Conservation (phyloP, 352 stramenopile genomes). For the Aphanomyces euteiches region DNA sequence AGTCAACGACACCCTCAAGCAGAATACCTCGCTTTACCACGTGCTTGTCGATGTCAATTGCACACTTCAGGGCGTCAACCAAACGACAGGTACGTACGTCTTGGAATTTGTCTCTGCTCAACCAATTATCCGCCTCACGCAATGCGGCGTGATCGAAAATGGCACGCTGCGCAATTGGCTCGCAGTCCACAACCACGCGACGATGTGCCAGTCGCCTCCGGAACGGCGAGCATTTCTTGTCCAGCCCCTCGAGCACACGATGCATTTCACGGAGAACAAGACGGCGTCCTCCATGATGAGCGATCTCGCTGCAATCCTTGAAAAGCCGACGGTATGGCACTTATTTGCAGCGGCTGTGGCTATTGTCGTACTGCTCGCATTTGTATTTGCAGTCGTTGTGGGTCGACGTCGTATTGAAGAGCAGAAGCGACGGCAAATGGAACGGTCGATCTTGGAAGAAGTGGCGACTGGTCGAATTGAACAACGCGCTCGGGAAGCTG, state of each 20-base stretch:
- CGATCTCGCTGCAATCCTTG: neutral
- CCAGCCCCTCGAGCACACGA: slow-evolving; percentile 79
- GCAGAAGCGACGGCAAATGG: slow-evolving; percentile 12
- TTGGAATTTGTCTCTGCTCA: slow-evolving; percentile 80
- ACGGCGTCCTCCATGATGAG: neutral
- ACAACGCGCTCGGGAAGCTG: slow-evolving; percentile 14
- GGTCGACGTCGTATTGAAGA: neutral
- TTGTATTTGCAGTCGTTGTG: slow-evolving; percentile 15
- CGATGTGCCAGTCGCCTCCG: slow-evolving; percentile 73
- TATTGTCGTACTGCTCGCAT: slow-evolving; percentile 3
- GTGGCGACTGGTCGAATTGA: slow-evolving; percentile 14
- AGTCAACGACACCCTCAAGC: slow-evolving; percentile 45
- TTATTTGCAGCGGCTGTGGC: neutral
- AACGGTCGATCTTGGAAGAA: slow-evolving; percentile 20
- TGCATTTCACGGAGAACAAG: neutral
- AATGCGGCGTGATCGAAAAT: slow-evolving; percentile 79
- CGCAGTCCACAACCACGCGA: slow-evolving; percentile 73
- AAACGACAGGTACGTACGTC: slow-evolving; percentile 76
- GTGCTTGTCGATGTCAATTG: slow-evolving; percentile 84
- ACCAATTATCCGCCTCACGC: slow-evolving; percentile 69
- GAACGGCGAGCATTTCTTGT: slow-evolving; percentile 77
- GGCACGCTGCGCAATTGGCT: slow-evolving; percentile 85
- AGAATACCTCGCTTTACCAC: slow-evolving; percentile 65
- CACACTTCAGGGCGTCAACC: slow-evolving; percentile 63
- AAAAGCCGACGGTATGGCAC: slow-evolving; percentile 14